phyloP scores from a whole-genome alignment of 2,329 filamentous ascomycete species.

The Alternaria arborescens region DNA sequence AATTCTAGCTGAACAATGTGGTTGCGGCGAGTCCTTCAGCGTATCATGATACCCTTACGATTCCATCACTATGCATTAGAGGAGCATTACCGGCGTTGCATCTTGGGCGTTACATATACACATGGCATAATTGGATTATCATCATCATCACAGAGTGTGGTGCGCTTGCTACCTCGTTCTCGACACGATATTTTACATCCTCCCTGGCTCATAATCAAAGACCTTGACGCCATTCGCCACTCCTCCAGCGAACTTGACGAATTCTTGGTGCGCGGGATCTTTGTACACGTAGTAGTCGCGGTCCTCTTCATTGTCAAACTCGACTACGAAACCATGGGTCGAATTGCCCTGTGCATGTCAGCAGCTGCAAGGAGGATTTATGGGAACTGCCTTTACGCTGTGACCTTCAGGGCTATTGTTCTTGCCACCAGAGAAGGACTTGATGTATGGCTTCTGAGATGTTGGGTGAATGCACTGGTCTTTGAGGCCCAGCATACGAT shows the following conservation, averaged over 20 bases:
- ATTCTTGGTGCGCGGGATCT: conserved; percentile 70
- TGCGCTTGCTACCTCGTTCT: background rate
- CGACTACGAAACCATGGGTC: conserved; percentile 73
- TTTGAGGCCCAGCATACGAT: conserved; percentile 65
- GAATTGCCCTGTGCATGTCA: conserved; percentile 61
- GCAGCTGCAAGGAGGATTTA: background rate
- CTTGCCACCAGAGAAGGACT: conserved; percentile 64
- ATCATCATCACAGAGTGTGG: conserved; percentile 12
- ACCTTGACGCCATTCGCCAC: conserved; percentile 65
- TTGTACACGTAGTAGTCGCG: conserved; percentile 72
- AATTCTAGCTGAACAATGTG: conserved; percentile 86
- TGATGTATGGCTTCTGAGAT: conserved; percentile 68
- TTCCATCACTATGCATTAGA: conserved; percentile 20
- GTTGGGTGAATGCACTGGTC: conserved; percentile 68
- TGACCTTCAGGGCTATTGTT: conserved; percentile 70
- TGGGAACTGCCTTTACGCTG: conserved; percentile 46
- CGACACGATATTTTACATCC: conserved; percentile 50
- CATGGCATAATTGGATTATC: conserved; percentile 14
- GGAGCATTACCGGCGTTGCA: conserved; percentile 39
- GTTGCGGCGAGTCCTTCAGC: conserved; percentile 94
- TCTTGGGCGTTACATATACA: conserved; percentile 10
- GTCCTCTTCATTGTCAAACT: conserved; percentile 71
- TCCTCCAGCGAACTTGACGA: conserved; percentile 61
- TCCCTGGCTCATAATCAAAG: conserved; percentile 67
- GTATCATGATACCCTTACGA: conserved; percentile 50